phyloP scores from a whole-genome alignment of 2,329 filamentous ascomycete genomes.

The Penicillium crustosum region DNA sequence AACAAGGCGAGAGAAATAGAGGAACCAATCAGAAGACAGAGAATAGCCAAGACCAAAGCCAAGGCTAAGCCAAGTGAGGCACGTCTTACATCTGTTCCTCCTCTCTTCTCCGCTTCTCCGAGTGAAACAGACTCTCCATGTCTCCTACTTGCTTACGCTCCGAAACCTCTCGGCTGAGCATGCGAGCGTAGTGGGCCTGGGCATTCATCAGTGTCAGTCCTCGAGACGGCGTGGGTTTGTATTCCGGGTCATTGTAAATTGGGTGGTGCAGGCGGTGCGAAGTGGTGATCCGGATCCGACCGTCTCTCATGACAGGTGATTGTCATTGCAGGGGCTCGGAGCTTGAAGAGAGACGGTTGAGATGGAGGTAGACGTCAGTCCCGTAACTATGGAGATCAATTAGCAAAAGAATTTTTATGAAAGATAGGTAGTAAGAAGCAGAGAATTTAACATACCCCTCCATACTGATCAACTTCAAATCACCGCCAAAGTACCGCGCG shows the following conservation, averaged over 20 bases:
- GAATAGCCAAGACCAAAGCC: neutral
- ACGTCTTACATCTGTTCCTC: slow-evolving; percentile 20
- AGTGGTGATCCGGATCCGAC: slow-evolving; percentile 49
- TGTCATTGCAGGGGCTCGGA: slow-evolving; percentile 94
- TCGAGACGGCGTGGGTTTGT: slow-evolving; percentile 43
- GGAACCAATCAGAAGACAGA: neutral
- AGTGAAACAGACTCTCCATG: slow-evolving; percentile 72
- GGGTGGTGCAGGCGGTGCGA: slow-evolving; percentile 44
- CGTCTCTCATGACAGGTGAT: slow-evolving; percentile 84
- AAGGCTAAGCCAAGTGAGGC: neutral
- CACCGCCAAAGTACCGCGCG: slow-evolving; percentile 94
- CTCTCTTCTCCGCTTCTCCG: slow-evolving; percentile 34
- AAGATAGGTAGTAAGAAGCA: neutral
- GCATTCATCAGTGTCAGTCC: slow-evolving; percentile 54
- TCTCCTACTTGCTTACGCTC: slow-evolving; percentile 90
- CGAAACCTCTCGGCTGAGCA: slow-evolving; percentile 72
- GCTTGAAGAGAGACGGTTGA: slow-evolving; percentile 91
- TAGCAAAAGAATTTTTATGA: neutral
- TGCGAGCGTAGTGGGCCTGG: slow-evolving; percentile 66
- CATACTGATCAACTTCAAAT: slow-evolving; percentile 98
- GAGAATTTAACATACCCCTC: slow-evolving; percentile 70
- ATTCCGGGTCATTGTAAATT: slow-evolving; percentile 36
- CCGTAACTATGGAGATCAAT: slow-evolving; percentile 67
- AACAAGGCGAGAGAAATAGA: neutral
- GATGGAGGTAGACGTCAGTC: slow-evolving; percentile 96